Percentiles rank a stretch among this genome's conserved stretches.
Conservation (phyloP, 345 rosid genomes). For the Eucalyptus grandis region DNA sequence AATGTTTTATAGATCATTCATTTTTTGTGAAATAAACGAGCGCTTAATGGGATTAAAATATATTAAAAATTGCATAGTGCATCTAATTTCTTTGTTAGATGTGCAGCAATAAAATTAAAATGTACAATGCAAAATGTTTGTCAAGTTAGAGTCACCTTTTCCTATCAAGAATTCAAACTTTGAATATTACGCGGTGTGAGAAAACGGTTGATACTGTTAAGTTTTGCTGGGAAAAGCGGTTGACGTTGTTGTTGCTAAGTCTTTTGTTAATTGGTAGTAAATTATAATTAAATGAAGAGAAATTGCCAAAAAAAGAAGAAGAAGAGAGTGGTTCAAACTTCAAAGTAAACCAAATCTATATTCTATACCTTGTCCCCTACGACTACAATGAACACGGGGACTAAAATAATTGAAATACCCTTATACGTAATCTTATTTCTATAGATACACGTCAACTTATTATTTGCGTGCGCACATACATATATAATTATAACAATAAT, state of each 20-base stretch:
- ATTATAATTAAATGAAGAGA: neutral
- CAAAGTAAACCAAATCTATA: neutral
- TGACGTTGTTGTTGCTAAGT: neutral
- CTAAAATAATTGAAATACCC: neutral
- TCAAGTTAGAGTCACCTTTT: neutral
- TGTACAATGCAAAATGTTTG: neutral
- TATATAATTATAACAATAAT: too few relatives aligned
- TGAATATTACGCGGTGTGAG: neutral
- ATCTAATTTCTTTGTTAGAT: neutral
- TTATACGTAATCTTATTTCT: neutral
- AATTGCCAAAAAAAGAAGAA: neutral
- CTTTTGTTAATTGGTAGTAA: neutral
- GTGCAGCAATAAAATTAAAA: too few relatives aligned
- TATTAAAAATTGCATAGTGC: neutral
- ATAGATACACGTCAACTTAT: neutral
- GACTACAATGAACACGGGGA: neutral
- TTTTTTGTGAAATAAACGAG: neutral
- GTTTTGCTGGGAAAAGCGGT: neutral
- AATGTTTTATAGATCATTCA: accelerated
- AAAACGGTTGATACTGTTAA: neutral
- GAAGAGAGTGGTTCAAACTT: neutral
- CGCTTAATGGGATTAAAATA: neutral
- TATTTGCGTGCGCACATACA: neutral
- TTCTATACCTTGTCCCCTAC: neutral
- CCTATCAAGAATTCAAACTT: neutral